Base-by-base conservation (phyloP, 225 moss, liverwort and hornwort genomes). In the Takakia lepidozioides region DNA sequence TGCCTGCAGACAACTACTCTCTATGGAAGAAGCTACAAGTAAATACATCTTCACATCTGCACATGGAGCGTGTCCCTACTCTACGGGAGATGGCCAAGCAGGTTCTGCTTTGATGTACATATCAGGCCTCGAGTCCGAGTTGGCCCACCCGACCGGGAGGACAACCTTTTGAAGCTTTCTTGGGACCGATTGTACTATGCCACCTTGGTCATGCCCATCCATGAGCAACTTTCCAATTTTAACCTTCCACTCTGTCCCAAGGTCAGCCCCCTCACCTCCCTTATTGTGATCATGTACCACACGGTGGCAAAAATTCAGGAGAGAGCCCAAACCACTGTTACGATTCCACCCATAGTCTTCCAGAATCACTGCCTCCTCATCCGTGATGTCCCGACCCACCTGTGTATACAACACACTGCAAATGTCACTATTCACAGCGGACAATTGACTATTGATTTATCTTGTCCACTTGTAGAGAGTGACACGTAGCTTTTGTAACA, bases 171-270 rank as follows among this genome's bases (percentile, higher is more conserved):
- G 63, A 66, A 78, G 58, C 38, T 59, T 82, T 43, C 48, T 58
- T 10, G 82, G 82, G 36, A 74, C 48, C 21, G 62, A 64, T 32
- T 51, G 63, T 40, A 79, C 58, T 22, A 78, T 74, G 44, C 82
- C 71, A 29, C 82, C 82, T 49, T 71, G 74, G 30, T 78, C 78
- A 8, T 74, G 56, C 22, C 82, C 82, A 65, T 74, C 78, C 78
- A 65, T 68, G 29, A 83, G 78, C 56, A 78, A 68, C 59, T 83
- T 83, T 48, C 82, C 82, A 44, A 83, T 74, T 65, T 83, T 83
- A 16, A 74, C 70, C 65, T 74, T 83, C 82, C 82, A 83, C 18
- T 83, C 82, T 19, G 48, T 65, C 51, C 72, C 76, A 57, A 80
- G 60, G 25, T 80, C 79, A 6, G 61, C 44, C 10, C 17, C 22